A percentile compares a stretch with the other conserved stretches of the same genome.
These are phyloP conservation scores for Panus rudis DNA, from an alignment of 768 basidiomycete species.

Conservation along the genomic window DNA sequence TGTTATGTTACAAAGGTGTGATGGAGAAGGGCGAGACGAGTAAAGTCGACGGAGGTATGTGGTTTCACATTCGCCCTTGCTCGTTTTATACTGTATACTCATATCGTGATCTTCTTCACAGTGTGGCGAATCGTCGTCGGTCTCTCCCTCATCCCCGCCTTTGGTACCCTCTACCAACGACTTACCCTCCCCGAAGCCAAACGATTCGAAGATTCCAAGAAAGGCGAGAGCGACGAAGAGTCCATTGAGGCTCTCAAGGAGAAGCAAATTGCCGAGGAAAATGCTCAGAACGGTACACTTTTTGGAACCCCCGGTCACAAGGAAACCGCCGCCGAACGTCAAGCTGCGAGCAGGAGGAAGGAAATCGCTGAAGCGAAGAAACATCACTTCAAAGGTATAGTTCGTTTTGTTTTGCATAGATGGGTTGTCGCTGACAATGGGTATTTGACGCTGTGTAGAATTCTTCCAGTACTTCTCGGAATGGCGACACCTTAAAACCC, in stretches of 20 bases:
- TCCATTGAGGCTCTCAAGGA: constrained; percentile 27
- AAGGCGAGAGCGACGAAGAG: constrained; percentile 21
- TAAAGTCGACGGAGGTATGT: constrained; percentile 65
- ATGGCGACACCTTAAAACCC: constrained; percentile 60
- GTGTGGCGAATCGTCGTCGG: constrained; percentile 73
- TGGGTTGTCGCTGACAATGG: neutral
- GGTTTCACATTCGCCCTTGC: neutral
- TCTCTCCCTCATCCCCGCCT: constrained; percentile 69
- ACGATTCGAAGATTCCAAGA: constrained; percentile 42
- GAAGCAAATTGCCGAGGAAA: constrained; percentile 16
- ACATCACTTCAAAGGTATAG: constrained; percentile 44
- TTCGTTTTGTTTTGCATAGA: neutral
- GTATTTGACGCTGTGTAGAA: constrained; percentile 27
- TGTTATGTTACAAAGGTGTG: constrained; percentile 53
- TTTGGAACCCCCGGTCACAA: neutral
- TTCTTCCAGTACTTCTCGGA: constrained; percentile 64
- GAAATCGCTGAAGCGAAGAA: constrained; percentile 32
- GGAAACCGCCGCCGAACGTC: constrained; percentile 4
- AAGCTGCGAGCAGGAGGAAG: neutral
- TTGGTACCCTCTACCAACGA: constrained; percentile 69
- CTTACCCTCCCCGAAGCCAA: constrained; percentile 66
- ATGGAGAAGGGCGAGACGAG: constrained; percentile 57
- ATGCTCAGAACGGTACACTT: neutral
- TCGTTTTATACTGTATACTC: neutral
- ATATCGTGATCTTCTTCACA: constrained; percentile 13